Evolutionary conservation across 805 yeast genomes (phyloP).

Genomic region (Spathaspora passalidarum): DNA sequence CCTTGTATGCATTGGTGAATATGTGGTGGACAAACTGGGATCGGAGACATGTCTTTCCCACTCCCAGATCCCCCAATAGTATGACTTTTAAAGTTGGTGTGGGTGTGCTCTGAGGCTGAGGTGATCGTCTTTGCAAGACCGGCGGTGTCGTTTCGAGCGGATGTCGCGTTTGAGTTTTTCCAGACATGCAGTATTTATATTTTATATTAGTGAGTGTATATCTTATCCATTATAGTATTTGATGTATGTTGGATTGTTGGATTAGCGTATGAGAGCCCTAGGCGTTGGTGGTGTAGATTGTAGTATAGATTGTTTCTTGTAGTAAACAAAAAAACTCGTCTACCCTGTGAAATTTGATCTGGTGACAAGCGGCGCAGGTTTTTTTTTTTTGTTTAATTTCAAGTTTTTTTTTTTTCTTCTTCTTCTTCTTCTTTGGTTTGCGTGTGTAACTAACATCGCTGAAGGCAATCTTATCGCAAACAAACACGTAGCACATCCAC

Average conservation of each 20-base stretch:
- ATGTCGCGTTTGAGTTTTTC: background rate
- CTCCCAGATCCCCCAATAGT: constrained; percentile 57
- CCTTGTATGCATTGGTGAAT: constrained; percentile 54
- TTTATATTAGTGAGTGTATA: too few relatives aligned
- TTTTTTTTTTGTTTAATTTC: background rate
- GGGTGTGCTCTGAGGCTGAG: too few relatives aligned
- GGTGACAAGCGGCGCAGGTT: background rate
- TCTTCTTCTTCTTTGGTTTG: background rate
- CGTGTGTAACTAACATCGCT: background rate
- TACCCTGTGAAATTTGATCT: background rate
- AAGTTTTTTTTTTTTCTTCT: too few relatives aligned
- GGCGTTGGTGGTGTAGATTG: background rate
- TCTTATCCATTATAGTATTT: background rate
- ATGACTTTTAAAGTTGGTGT: constrained; percentile 43
- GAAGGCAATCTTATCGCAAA: background rate
- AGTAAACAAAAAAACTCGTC: background rate
- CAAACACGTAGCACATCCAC: background rate
- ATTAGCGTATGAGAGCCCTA: background rate
- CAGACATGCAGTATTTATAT: too few relatives aligned
- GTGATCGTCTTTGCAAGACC: too few relatives aligned
- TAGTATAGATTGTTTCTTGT: background rate
- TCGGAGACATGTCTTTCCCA: constrained; percentile 57
- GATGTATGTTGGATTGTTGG: background rate
- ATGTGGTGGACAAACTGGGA: constrained; percentile 54
- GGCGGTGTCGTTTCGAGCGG: background rate